Conservation (phyloP, 768 basidiomycete species). For the Phanerochaete sordida region DNA sequence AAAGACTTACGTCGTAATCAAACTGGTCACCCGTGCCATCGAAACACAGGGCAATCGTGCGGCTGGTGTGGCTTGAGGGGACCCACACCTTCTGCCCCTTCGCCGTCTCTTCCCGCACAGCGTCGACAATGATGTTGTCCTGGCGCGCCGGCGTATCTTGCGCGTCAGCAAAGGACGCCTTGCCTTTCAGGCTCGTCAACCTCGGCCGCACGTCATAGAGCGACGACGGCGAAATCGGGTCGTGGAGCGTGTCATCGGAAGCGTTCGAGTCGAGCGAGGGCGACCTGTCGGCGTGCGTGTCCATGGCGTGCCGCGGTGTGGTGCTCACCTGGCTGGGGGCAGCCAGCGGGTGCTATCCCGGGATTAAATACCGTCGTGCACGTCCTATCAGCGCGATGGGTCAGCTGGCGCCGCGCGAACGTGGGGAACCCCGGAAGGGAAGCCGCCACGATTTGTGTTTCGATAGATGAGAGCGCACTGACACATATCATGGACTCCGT, state of each 20-base stretch:
- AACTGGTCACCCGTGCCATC: constrained; percentile 13
- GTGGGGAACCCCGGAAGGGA: too few relatives aligned
- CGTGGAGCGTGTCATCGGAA: not conserved
- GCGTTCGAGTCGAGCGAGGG: not conserved
- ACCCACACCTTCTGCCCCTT: constrained; percentile 1
- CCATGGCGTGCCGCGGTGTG: too few relatives aligned
- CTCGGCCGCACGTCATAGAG: not conserved
- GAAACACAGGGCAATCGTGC: constrained; percentile 11
- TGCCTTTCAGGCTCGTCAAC: not conserved
- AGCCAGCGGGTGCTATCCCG: not conserved
- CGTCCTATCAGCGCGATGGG: too few relatives aligned
- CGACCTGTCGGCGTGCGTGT: not conserved
- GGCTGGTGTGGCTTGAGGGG: not conserved
- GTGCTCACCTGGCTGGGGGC: too few relatives aligned
- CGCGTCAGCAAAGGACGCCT: not conserved
- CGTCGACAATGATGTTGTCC: not conserved
- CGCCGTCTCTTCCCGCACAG: not conserved
- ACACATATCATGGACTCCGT: too few relatives aligned
- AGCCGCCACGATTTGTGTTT: too few relatives aligned
- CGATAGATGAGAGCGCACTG: too few relatives aligned
- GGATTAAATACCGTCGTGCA: not conserved
- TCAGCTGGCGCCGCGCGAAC: too few relatives aligned
- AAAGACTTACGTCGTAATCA: constrained; percentile 9
- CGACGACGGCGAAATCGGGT: not conserved
- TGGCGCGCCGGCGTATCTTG: not conserved